A percentile compares a stretch with the other conserved stretches of the same genome.
Conservation (phyloP, 1,284 basidiomycete genomes). For the Meripilus lineatus region DNA sequence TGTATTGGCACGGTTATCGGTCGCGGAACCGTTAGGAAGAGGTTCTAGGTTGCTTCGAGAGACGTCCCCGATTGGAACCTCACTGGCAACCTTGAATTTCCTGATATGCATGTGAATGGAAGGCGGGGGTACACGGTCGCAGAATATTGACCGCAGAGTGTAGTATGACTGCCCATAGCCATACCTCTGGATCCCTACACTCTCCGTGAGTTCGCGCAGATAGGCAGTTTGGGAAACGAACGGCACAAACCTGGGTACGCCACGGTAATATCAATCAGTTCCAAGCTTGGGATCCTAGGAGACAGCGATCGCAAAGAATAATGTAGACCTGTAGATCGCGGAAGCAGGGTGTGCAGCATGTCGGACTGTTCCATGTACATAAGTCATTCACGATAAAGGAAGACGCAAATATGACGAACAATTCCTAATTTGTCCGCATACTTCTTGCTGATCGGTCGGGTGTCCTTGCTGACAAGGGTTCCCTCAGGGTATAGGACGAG, state of each 20-base stretch:
- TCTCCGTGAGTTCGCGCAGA: background rate
- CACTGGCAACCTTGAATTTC: constrained; percentile 59
- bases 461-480: constrained; percentile 81
- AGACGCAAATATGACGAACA: constrained; percentile 43
- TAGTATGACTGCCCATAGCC: constrained; percentile 83
- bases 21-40: constrained; percentile 19
- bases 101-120: constrained; percentile 84
- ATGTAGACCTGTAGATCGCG: constrained; percentile 86
- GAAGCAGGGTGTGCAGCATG: constrained; percentile 76
- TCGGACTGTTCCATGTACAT: constrained; percentile 52
- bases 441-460: constrained; percentile 76
- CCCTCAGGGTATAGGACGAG: constrained; percentile 93
- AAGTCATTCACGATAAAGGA: constrained; percentile 6
- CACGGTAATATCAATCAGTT: constrained; percentile 86
- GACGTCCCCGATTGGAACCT: constrained; percentile 64
- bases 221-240: background rate
- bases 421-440: constrained; percentile 82
- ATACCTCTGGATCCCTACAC: constrained; percentile 46
- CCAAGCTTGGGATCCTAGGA: constrained; percentile 72
- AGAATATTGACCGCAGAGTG: constrained; percentile 86
- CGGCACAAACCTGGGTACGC: constrained; percentile 75
- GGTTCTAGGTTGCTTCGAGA: constrained; percentile 32
- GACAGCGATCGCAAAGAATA: constrained; percentile 81
- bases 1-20: constrained; percentile 19
- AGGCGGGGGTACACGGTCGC: constrained; percentile 80